phyloP scores from a whole-genome alignment of 805 yeast species.

The Kluyveromyces siamensis region DNA sequence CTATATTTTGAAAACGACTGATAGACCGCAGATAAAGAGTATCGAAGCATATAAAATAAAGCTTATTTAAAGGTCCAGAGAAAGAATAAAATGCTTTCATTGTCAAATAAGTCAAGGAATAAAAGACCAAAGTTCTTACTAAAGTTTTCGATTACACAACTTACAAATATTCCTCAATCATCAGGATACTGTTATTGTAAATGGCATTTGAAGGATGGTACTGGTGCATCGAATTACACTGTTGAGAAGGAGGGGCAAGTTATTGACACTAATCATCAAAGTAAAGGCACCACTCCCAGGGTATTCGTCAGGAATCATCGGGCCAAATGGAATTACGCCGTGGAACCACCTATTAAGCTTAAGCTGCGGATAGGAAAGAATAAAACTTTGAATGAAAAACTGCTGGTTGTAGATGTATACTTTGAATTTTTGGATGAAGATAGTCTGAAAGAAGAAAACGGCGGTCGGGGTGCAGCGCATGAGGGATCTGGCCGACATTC shows the following conservation, averaged over 20 bases:
- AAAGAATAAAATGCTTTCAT: constrained; percentile 4
- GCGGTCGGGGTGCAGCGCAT: background rate
- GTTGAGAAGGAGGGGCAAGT: constrained; percentile 25
- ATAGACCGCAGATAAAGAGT: too few relatives aligned
- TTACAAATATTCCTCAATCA: constrained; percentile 78
- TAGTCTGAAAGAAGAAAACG: constrained; percentile 1
- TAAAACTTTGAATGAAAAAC: constrained; percentile 29
- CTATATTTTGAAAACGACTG: too few relatives aligned
- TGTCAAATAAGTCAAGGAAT: constrained; percentile 18
- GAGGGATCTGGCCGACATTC: background rate
- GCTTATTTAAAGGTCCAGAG: background rate
- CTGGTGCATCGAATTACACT: constrained; percentile 17
- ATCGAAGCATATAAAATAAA: too few relatives aligned
- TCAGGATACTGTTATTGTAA: constrained; percentile 60
- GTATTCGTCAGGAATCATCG: constrained; percentile 42
- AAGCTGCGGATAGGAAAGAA: constrained; percentile 34
- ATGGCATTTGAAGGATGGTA: constrained; percentile 47
- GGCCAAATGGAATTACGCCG: constrained; percentile 38
- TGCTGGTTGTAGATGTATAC: constrained; percentile 35
- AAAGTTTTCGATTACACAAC: constrained; percentile 49
- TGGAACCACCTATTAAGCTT: constrained; percentile 29
- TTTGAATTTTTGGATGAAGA: constrained; percentile 29
- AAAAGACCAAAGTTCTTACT: constrained; percentile 56
- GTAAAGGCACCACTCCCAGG: constrained; percentile 34
- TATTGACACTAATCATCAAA: constrained; percentile 14